Evolutionary conservation across 2,329 filamentous ascomycete genomes (phyloP).

Genomic region (Botrytis hyacinthi): DNA sequence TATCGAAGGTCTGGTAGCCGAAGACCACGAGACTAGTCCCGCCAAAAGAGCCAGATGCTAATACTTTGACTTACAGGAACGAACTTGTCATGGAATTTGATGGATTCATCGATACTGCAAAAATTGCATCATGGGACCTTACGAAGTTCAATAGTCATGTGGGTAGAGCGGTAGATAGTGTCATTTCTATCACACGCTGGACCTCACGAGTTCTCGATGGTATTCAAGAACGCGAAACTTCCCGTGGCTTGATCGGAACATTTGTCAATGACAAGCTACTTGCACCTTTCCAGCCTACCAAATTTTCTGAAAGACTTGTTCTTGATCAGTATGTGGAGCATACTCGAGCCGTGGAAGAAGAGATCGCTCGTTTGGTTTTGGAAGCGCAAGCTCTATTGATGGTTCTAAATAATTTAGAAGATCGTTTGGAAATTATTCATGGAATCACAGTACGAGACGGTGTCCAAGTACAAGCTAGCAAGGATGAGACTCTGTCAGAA

Average conservation of each 20-base stretch:
- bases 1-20: not conserved
- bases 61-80: constrained; percentile 44
- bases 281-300: constrained; percentile 61
- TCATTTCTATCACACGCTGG: constrained; percentile 74
- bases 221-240: constrained; percentile 34
- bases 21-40: not conserved
- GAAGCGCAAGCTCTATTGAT: constrained; percentile 67
- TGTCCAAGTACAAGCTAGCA: constrained; percentile 54
- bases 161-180: constrained; percentile 68
- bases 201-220: constrained; percentile 53
- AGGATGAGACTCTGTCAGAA: constrained; percentile 64
- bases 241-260: constrained; percentile 39
- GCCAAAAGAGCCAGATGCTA: not conserved
- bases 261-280: constrained; percentile 49
- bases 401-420: constrained; percentile 66
- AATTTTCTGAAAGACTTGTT: constrained; percentile 59
- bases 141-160: constrained; percentile 76
- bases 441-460: constrained; percentile 65
- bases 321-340: constrained; percentile 75
- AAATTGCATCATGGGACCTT: constrained; percentile 62
- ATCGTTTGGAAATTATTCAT: constrained; percentile 67
- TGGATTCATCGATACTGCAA: constrained; percentile 69
- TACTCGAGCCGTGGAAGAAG: constrained; percentile 65
- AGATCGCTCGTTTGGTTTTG: constrained; percentile 64
- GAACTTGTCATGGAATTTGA: constrained; percentile 75